Evolutionary conservation across 2,329 filamentous ascomycete genomes (phyloP).

Genomic region (Aspergillus hortae): DNA sequence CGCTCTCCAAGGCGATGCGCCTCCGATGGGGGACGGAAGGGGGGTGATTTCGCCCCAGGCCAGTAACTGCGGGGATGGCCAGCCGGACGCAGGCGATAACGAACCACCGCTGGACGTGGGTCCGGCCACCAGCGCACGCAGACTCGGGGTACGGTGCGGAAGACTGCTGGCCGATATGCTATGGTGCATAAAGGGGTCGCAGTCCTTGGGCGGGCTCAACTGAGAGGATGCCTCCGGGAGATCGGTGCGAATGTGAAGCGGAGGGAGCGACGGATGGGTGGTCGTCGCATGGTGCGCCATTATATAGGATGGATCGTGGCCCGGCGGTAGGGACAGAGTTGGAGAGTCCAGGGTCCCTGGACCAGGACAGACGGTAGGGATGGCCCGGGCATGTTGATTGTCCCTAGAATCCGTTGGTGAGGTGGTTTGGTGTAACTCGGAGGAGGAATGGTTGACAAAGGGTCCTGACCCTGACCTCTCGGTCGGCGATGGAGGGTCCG

Average conservation of each 20-base stretch:
- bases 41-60: slow-evolving; percentile 78
- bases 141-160: slow-evolving; percentile 43
- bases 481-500: slow-evolving; percentile 20
- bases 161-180: slow-evolving; percentile 43
- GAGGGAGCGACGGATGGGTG: slow-evolving; percentile 15
- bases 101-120: slow-evolving; percentile 41
- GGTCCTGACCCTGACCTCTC: slow-evolving; percentile 24
- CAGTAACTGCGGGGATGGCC: slow-evolving; percentile 70
- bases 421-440: slow-evolving; percentile 18
- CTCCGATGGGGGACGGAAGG: slow-evolving; percentile 67
- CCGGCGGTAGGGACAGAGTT: slow-evolving; percentile 9
- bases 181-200: slow-evolving; percentile 35
- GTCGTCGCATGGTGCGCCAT: slow-evolving; percentile 10
- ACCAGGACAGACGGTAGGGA: slow-evolving; percentile 11
- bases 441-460: slow-evolving; percentile 8
- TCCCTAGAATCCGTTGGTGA: slow-evolving; percentile 15
- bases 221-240: slow-evolving; percentile 19
- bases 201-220: slow-evolving; percentile 27
- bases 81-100: slow-evolving; percentile 59
- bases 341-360: slow-evolving; percentile 8
- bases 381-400: slow-evolving; percentile 17
- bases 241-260: slow-evolving; percentile 37
- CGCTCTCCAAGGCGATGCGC: slow-evolving; percentile 32
- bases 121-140: slow-evolving; percentile 37
- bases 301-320: slow-evolving; percentile 5